Evolutionary conservation across 2,329 filamentous ascomycete species (phyloP).

Genomic region (Paecilomyces variotii): DNA sequence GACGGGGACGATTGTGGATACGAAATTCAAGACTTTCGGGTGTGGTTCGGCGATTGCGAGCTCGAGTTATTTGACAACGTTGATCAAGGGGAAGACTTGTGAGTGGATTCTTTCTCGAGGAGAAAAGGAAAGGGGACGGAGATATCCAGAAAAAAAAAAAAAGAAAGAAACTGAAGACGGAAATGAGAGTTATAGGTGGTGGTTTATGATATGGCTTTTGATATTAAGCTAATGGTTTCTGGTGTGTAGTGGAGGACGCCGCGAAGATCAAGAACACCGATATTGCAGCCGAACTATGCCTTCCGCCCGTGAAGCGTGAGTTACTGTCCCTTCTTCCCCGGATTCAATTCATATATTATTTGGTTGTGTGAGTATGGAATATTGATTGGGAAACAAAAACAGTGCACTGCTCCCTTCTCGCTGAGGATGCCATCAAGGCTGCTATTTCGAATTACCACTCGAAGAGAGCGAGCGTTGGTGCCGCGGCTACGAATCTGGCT

Average conservation of each 20-base stretch:
- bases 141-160: neutral
- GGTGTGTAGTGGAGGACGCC: constrained; percentile 65
- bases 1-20: constrained; percentile 82
- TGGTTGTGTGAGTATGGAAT: neutral
- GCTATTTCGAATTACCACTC: constrained; percentile 87
- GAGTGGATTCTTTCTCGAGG: neutral
- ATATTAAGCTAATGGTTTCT: neutral
- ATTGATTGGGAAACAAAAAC: neutral
- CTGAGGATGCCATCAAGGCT: constrained; percentile 86
- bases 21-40: constrained; percentile 97
- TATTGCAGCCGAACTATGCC: constrained; percentile 90
- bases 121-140: neutral
- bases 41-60: constrained; percentile 92
- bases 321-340: neutral
- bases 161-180: neutral
- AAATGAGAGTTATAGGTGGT: neutral
- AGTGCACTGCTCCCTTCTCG: constrained; percentile 83
- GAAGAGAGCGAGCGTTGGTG: constrained; percentile 66
- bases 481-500: constrained; percentile 64
- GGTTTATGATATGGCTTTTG: neutral
- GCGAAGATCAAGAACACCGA: constrained; percentile 91
- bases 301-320: constrained; percentile 68
- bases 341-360: too few relatives aligned
- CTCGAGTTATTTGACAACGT: constrained; percentile 86
- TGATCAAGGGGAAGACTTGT: constrained; percentile 84